Evolutionary conservation across 2,329 filamentous ascomycete genomes (phyloP).

Genomic region (Xylaria sp.): DNA sequence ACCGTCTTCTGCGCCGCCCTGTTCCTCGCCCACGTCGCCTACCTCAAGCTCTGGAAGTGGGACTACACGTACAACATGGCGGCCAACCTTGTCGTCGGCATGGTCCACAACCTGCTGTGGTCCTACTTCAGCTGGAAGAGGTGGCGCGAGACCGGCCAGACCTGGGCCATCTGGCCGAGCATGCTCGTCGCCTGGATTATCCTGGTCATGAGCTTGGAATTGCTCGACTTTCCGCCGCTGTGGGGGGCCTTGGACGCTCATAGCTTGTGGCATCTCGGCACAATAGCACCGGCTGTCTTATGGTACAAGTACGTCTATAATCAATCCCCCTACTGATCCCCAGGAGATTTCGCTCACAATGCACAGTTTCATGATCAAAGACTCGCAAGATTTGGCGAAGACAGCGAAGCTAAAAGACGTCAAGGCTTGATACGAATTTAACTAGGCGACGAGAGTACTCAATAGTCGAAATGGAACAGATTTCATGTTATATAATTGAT

Average conservation of each 20-base stretch:
- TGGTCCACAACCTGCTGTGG: conserved; percentile 87
- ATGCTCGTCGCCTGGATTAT: conserved; percentile 92
- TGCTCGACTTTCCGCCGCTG: conserved; percentile 92
- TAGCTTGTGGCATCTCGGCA: conserved; percentile 94
- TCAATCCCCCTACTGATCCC: neutral
- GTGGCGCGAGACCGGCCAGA: conserved; percentile 75
- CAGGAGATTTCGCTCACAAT: conserved; percentile 16
- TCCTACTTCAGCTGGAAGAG: conserved; percentile 81
- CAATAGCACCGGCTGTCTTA: conserved; percentile 85
- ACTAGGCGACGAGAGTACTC: neutral
- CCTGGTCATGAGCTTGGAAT: conserved; percentile 92
- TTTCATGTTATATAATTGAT: conserved; percentile 5
- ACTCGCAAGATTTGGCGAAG: conserved; percentile 81
- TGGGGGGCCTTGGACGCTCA: conserved; percentile 89
- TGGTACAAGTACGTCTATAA: conserved; percentile 86
- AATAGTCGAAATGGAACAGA: neutral
- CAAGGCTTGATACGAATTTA: conserved; percentile 67
- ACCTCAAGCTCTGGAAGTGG: conserved; percentile 87
- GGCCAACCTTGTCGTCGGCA: conserved; percentile 85
- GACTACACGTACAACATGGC: conserved; percentile 99
- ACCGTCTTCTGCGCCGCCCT: conserved; percentile 75
- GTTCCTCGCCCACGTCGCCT: conserved; percentile 82
- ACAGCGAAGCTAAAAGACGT: conserved; percentile 63
- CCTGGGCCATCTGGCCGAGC: conserved; percentile 90
- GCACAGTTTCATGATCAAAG: conserved; percentile 84